phyloP scores from a whole-genome alignment of 768 basidiomycete species.

The Suillus cothurnatus region DNA sequence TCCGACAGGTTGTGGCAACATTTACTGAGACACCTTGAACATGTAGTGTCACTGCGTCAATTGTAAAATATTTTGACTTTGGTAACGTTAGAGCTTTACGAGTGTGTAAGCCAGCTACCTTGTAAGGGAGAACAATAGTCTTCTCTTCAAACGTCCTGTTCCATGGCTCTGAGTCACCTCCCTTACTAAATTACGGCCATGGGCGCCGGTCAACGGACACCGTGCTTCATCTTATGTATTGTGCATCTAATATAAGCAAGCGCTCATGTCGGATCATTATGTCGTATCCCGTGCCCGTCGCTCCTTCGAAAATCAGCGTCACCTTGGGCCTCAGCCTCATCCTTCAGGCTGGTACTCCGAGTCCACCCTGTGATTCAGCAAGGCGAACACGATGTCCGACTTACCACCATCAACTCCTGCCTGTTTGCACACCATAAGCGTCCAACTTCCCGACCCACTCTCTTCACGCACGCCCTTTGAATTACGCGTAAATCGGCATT shows the following conservation, averaged over 20 bases:
- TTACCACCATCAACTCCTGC: neutral
- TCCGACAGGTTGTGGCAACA: neutral
- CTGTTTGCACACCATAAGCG: constrained; percentile 20
- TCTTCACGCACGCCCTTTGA: constrained; percentile 28
- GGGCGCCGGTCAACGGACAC: neutral
- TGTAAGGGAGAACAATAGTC: neutral
- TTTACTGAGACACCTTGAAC: neutral
- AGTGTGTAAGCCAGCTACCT: neutral
- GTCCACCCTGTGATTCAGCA: too few relatives aligned
- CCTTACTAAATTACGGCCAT: neutral
- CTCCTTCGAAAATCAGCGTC: neutral
- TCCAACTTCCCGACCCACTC: constrained; percentile 34
- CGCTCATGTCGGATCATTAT: constrained; percentile 1
- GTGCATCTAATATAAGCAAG: neutral
- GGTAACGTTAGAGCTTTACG: neutral
- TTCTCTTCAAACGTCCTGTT: neutral
- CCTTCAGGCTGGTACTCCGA: neutral
- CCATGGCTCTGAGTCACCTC: neutral
- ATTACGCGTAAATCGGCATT: constrained; percentile 31
- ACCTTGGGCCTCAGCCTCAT: neutral
- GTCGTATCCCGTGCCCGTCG: constrained; percentile 3
- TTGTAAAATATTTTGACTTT: neutral
- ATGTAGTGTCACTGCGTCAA: neutral
- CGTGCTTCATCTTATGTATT: neutral
- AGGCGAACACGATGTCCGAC: neutral